Percentiles rank a stretch among this genome's conserved stretches.
These are phyloP conservation scores for Begonia peltatifolia DNA, from an alignment of 306 rosid genomes.

Conservation along the genomic window DNA sequence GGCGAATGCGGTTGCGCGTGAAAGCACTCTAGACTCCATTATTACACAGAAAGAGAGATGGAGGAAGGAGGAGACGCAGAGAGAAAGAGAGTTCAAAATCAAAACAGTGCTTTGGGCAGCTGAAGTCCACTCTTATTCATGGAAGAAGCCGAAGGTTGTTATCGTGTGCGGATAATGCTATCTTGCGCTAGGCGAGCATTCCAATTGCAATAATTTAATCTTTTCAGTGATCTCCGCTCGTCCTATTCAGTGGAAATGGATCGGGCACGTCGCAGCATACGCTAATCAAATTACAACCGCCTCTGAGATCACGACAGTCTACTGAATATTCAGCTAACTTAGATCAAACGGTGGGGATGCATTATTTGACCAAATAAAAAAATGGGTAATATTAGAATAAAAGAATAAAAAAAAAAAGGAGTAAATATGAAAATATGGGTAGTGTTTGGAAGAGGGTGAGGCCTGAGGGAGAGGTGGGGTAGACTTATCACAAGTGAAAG, in stretches of 20 bases:
- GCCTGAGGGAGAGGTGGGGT: constrained; percentile 16
- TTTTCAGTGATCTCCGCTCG: no score
- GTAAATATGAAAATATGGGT: background rate
- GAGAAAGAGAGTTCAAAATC: background rate
- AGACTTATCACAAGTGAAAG: constrained; percentile 37
- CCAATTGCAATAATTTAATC: background rate
- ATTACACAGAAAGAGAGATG: background rate
- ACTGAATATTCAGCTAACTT: no score
- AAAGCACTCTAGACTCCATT: constrained; percentile 89
- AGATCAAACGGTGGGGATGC: no score
- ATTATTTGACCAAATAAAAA: no score
- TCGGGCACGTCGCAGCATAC: background rate
- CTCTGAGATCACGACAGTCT: no score
- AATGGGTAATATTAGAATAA: no score
- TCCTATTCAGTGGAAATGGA: no score
- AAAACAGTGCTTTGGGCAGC: constrained; percentile 6
- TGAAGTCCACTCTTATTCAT: constrained; percentile 9
- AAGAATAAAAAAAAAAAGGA: background rate
- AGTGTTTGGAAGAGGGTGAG: constrained; percentile 6
- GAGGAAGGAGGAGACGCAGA: background rate
- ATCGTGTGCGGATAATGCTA: constrained; percentile 3
- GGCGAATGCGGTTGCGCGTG: constrained; percentile 57
- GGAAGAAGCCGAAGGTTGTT: background rate
- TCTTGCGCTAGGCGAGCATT: background rate
- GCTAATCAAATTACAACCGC: background rate